Conservation (phyloP, 108 stramenopile species). For the Cyclotella atomus region DNA sequence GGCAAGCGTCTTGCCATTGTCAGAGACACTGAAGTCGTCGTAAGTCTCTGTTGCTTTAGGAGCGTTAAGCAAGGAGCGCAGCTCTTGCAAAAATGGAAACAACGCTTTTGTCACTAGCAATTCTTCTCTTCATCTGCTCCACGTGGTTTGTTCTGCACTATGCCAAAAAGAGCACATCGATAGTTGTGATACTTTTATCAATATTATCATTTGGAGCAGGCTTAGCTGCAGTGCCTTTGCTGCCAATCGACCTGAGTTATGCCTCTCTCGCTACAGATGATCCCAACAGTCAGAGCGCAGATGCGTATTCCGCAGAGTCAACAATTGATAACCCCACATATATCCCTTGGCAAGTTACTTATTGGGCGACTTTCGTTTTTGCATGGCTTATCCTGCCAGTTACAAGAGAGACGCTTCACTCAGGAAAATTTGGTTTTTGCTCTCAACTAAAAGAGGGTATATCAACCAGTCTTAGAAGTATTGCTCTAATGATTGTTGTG, state of each 20-base stretch:
- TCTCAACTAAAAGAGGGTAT: conserved; percentile 59
- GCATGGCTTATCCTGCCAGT: conserved; percentile 81
- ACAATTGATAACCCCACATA: conserved; percentile 43
- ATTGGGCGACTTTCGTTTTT: conserved; percentile 82
- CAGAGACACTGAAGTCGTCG: no score
- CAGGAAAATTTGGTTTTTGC: conserved; percentile 66
- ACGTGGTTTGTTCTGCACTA: conserved; percentile 52
- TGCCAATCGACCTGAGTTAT: conserved; percentile 63
- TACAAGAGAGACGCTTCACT: conserved; percentile 55
- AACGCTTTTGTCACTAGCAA: conserved; percentile 34
- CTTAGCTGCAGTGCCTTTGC: conserved; percentile 43
- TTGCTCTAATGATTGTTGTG: conserved; percentile 24
- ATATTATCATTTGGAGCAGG: conserved; percentile 49
- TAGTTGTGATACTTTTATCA: conserved; percentile 28
- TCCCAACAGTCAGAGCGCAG: neutral
- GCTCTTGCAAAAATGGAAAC: neutral
- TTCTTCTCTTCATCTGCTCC: conserved; percentile 40
- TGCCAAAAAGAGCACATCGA: conserved; percentile 48
- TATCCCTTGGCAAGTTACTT: conserved; percentile 55
- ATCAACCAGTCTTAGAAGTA: conserved; percentile 23
- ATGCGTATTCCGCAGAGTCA: conserved; percentile 8
- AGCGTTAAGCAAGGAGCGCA: neutral
- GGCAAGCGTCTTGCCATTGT: no score
- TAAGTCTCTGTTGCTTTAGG: no score
- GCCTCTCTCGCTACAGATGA: conserved; percentile 13